Evolutionary conservation across 2,329 filamentous ascomycete genomes (phyloP).

Genomic region (Amylocarpus encephaloides): DNA sequence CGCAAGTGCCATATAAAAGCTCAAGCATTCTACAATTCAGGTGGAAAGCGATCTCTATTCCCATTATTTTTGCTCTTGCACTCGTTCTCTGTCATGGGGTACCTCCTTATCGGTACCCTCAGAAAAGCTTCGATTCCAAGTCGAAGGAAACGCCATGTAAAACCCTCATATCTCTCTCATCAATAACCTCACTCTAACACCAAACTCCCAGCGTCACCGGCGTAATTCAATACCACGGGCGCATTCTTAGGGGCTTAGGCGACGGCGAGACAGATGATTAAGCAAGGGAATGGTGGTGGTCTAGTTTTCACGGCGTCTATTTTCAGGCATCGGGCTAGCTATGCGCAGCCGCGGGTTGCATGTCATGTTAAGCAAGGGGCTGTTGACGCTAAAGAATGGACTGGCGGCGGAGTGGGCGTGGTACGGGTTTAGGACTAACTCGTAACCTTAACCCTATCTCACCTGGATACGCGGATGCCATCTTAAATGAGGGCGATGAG

Average conservation of each 20-base stretch:
- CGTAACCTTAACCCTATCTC: too few relatives aligned
- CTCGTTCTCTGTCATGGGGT: too few relatives aligned
- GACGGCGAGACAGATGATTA: constrained; percentile 46
- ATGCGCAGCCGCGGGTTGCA: constrained; percentile 62
- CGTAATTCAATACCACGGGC: constrained; percentile 67
- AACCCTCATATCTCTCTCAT: neutral
- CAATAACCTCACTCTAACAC: neutral
- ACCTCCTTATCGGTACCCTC: constrained; percentile 1
- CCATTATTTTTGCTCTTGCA: too few relatives aligned
- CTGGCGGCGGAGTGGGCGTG: constrained; percentile 68
- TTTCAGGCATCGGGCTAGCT: constrained; percentile 63
- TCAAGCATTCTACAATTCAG: too few relatives aligned
- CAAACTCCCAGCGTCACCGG: constrained; percentile 44
- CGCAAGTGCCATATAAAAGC: too few relatives aligned
- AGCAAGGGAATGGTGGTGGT: constrained; percentile 43
- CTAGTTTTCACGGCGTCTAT: constrained; percentile 64
- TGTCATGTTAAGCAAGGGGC: constrained; percentile 71
- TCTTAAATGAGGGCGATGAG: constrained; percentile 57
- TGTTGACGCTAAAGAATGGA: constrained; percentile 56
- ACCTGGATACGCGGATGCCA: constrained; percentile 64
- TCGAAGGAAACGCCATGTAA: constrained; percentile 45
- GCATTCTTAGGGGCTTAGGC: constrained; percentile 66
- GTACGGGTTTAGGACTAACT: constrained; percentile 67
- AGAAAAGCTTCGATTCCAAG: constrained; percentile 41
- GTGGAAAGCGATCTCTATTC: too few relatives aligned